These are phyloP conservation scores for Spergularia bocconei DNA, from an alignment of 148 eudicot genomes.

Conservation along the genomic window DNA sequence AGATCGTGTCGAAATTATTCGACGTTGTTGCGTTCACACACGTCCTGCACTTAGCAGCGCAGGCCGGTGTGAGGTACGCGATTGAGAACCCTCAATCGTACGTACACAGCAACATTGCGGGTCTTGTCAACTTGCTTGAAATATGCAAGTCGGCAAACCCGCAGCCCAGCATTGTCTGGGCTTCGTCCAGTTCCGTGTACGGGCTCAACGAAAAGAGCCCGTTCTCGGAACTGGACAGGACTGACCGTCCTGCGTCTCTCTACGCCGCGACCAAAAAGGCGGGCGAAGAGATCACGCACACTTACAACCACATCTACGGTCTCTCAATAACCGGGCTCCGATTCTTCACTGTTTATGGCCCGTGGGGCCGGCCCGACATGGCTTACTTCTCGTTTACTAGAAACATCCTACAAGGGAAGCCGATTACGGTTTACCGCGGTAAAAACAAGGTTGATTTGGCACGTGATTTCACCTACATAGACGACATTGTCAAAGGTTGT, in stretches of 20 bases:
- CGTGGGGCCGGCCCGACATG: constrained; percentile 91
- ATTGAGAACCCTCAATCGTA: constrained; percentile 71
- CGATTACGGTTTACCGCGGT: constrained; percentile 61
- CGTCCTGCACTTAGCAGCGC: constrained; percentile 77
- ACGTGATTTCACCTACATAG: constrained; percentile 75
- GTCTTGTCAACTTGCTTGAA: constrained; percentile 58
- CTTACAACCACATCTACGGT: constrained; percentile 76
- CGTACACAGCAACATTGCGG: constrained; percentile 67
- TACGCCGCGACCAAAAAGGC: constrained; percentile 86
- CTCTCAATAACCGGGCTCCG: constrained; percentile 63
- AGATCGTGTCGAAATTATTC: constrained; percentile 46
- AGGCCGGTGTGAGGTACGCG: constrained; percentile 80
- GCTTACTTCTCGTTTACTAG: constrained; percentile 68
- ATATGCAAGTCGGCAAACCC: constrained; percentile 51
- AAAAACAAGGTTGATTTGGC: constrained; percentile 58
- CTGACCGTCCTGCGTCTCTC: constrained; percentile 67
- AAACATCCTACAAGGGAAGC: constrained; percentile 61
- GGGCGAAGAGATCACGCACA: constrained; percentile 72
- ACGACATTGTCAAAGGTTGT: constrained; percentile 76
- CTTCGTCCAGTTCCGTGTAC: constrained; percentile 83
- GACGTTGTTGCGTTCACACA: constrained; percentile 55
- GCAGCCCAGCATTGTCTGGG: constrained; percentile 78
- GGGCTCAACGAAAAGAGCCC: constrained; percentile 67
- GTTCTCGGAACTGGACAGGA: constrained; percentile 65
- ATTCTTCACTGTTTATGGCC: constrained; percentile 80